phyloP scores from a whole-genome alignment of 2,329 filamentous ascomycete genomes.

The Aspergillus japonicus region DNA sequence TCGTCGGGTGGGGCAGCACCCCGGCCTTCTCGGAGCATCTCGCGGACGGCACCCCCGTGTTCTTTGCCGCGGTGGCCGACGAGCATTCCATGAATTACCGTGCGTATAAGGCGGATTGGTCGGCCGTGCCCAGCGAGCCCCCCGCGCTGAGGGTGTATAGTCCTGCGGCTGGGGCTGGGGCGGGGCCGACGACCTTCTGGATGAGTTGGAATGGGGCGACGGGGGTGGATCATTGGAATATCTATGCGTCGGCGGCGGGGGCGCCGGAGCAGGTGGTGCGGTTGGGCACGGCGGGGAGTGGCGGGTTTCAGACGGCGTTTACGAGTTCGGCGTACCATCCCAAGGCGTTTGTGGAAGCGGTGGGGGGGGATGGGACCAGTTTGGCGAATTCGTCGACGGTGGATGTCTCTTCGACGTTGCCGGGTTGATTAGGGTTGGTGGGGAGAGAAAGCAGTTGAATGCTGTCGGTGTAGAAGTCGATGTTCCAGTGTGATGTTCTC shows the following conservation, averaged over 20 bases:
- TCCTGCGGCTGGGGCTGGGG: too few species aligned
- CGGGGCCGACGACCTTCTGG: background rate
- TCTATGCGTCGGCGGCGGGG: background rate
- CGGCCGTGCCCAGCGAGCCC: background rate
- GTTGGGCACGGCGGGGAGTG: background rate
- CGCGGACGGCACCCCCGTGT: background rate
- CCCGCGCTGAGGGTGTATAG: background rate
- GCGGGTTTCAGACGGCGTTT: background rate
- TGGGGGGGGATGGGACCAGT: background rate
- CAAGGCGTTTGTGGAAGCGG: background rate
- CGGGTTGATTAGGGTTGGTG: background rate
- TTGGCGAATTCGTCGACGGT: background rate
- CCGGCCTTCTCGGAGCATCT: background rate
- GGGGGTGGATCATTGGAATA: background rate
- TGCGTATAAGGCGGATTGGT: background rate
- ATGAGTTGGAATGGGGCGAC: slow-evolving; percentile 4
- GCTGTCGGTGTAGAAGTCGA: too few species aligned
- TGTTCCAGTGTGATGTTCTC: too few species aligned
- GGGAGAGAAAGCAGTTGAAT: too few species aligned
- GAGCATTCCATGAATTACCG: background rate
- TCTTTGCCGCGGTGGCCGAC: background rate
- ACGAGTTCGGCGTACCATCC: background rate
- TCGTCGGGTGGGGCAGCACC: background rate
- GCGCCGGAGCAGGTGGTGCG: background rate
- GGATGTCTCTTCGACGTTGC: background rate